Conservation (phyloP, 345 rosid species). For the Eucalyptus cloeziana region DNA sequence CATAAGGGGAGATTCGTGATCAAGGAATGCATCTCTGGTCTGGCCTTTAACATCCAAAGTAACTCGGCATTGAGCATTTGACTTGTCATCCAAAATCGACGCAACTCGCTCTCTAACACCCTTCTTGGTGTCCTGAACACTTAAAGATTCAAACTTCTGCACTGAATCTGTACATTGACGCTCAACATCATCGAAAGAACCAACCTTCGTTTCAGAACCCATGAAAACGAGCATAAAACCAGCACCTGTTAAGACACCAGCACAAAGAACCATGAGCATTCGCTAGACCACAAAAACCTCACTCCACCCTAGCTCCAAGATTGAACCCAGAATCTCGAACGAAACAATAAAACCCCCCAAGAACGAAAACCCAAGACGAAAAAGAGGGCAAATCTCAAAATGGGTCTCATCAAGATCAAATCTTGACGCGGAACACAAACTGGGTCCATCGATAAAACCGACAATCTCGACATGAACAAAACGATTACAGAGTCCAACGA, state of each 20-base stretch:
- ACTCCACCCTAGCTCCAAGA: background rate
- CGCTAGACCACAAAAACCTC: background rate
- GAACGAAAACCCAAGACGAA: background rate
- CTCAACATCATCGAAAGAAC: background rate
- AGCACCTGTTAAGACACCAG: background rate
- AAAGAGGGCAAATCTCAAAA: background rate
- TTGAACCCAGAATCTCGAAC: background rate
- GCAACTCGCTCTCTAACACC: background rate
- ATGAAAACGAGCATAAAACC: background rate
- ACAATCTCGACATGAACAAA: background rate
- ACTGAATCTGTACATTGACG: background rate
- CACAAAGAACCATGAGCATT: background rate
- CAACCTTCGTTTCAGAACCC: background rate
- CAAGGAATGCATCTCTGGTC: constrained; percentile 16
- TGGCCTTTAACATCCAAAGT: constrained; percentile 32
- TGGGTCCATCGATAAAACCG: background rate
- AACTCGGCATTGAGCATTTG: constrained; percentile 4
- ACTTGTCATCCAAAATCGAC: background rate
- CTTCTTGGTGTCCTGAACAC: background rate
- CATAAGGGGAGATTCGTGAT: constrained; percentile 11
- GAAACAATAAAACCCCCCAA: background rate
- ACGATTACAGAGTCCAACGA: background rate
- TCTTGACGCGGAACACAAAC: background rate
- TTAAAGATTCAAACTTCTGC: background rate
- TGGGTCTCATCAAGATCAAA: background rate